Percentiles rank a stretch among this genome's conserved stretches.
Conservation (phyloP, 1,284 basidiomycete genomes). For the Coniophora puteana region DNA sequence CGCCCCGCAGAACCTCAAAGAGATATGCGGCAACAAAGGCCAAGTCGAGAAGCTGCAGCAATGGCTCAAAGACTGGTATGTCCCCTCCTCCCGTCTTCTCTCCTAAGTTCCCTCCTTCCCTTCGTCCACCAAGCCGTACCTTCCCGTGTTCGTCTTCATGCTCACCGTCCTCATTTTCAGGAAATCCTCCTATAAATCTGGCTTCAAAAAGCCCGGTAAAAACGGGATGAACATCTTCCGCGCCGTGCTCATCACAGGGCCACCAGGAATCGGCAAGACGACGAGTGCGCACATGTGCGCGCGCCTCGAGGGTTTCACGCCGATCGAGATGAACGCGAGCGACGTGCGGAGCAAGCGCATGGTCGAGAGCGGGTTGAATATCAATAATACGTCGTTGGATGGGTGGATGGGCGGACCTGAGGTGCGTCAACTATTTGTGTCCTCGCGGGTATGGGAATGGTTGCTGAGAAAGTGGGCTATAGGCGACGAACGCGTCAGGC, state of each 20-base stretch:
- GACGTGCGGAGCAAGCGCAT: slow-evolving; percentile 96
- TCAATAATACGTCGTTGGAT: slow-evolving; percentile 86
- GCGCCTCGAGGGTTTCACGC: slow-evolving; percentile 83
- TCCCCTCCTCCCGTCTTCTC: slow-evolving; percentile 5
- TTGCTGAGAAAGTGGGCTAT: slow-evolving; percentile 6
- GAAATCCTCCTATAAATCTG: slow-evolving; percentile 66
- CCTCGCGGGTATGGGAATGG: slow-evolving; percentile 1
- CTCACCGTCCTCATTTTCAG: slow-evolving; percentile 39
- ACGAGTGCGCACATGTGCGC: slow-evolving; percentile 94
- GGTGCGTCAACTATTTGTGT: slow-evolving; percentile 31
- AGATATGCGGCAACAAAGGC: slow-evolving; percentile 94
- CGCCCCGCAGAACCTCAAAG: slow-evolving; percentile 83
- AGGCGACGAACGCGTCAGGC: slow-evolving; percentile 67
- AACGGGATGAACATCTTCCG: slow-evolving; percentile 84
- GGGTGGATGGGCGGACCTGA: slow-evolving; percentile 74
- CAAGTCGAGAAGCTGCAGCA: slow-evolving; percentile 83
- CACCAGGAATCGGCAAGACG: slow-evolving; percentile 98
- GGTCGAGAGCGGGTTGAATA: slow-evolving; percentile 88
- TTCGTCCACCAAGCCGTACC: too few species aligned
- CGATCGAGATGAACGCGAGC: slow-evolving; percentile 95
- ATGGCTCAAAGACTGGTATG: slow-evolving; percentile 89
- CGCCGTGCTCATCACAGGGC: slow-evolving; percentile 87
- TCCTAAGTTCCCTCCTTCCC: too few species aligned
- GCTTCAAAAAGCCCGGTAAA: slow-evolving; percentile 95
- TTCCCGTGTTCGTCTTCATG: neutral